Evolutionary conservation across 2,329 filamentous ascomycete genomes (phyloP), one percentile per base, ranked within the genome.

Genomic region (Pseudocercospora fuligena): DNA sequence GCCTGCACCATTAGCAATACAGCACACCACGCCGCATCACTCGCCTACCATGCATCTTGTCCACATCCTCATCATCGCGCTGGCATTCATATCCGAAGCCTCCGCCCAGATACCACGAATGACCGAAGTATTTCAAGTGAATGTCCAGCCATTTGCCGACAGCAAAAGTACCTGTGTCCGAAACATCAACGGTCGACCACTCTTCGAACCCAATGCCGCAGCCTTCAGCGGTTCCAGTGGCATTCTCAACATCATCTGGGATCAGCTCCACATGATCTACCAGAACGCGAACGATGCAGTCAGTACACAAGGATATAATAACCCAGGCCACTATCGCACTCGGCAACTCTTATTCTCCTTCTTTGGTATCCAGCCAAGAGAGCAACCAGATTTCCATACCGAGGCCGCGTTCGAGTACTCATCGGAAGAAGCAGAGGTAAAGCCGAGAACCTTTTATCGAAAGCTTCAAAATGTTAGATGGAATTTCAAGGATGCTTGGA

Each of bases 191-290:
- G 47, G 47, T 25, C 47, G 47, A 51, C n/a, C 47, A 19, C 16
- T 51, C 11, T 51, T 51, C 47, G 47, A 51, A 6, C 16, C 16
- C n/a, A 51, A 51, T 25, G 47, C 21, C n/a, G 47, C 47, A 51
- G 11, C 47, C 16, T n/a, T n/a, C 16, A 51, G 47, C 47, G 47
- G 47, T 21, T 51, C 47, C 21, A 19, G 12, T 21, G 47, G n/a
- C 47, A 51, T 58, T 29, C 54, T 58, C 29, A 58, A 58, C 29
- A 19, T 36, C 29, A 36, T 58, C 16, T 58, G 54, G 54, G 33
- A 33, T 16, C 54, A 58, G 16, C 31, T 58, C 8, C 29, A 58
- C 25, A 25, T 19, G 27, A 58, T 58, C 5, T 16, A 21, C 54
- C 16, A 58, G 12, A 58, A 36, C 23, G 54, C 54, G 8, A 29